These are phyloP conservation scores for Pseudocercospora musae DNA, from an alignment of 2,329 filamentous ascomycete genomes.

Conservation along the genomic window DNA sequence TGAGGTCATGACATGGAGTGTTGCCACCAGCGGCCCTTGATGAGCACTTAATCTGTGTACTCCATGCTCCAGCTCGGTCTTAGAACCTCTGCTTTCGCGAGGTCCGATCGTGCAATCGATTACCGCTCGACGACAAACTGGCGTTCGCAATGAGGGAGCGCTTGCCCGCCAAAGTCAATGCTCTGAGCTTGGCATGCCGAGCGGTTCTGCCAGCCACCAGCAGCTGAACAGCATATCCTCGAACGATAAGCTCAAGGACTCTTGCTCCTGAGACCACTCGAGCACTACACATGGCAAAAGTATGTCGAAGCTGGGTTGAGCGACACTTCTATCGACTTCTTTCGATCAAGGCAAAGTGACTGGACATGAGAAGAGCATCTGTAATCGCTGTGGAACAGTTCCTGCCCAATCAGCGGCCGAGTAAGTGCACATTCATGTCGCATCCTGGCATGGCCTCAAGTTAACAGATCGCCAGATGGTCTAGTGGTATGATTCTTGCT, in stretches of 20 bases:
- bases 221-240: background rate
- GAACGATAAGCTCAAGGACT: background rate
- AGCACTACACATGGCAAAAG: too few species aligned
- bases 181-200: background rate
- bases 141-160: too few species aligned
- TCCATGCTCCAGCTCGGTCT: background rate
- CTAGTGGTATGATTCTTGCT: slow-evolving; percentile 6
- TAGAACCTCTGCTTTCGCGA: background rate
- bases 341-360: too few species aligned
- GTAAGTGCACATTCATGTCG: too few species aligned
- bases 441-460: too few species aligned
- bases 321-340: too few species aligned
- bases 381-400: too few species aligned
- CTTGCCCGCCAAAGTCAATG: background rate
- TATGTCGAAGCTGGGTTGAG: background rate
- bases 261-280: too few species aligned
- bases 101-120: background rate
- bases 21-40: background rate
- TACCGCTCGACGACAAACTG: background rate
- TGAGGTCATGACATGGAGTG: background rate
- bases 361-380: too few species aligned
- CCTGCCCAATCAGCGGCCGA: background rate
- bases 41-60: background rate
- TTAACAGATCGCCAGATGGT: background rate
- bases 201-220: background rate